Evolutionary conservation across 2,329 filamentous ascomycete genomes (phyloP).

Genomic region (Neonectria faginata): DNA sequence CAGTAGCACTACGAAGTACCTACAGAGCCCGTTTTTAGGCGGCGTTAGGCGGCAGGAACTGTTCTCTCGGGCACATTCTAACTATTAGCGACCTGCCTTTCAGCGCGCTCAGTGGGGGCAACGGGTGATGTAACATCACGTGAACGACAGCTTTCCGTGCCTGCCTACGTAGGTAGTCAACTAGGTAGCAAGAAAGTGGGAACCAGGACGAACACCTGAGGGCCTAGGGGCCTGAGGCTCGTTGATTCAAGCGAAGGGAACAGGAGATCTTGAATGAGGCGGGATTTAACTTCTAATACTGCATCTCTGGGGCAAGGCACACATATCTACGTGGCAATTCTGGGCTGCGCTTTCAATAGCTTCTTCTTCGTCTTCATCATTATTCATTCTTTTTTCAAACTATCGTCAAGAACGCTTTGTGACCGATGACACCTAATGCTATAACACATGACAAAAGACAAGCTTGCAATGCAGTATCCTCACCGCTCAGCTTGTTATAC

Average conservation of each 20-base stretch:
- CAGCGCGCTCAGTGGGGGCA: background rate
- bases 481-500: constrained; percentile 31
- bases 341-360: background rate
- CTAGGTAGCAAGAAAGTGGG: background rate
- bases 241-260: background rate
- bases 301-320: background rate
- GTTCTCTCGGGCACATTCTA: constrained; percentile 25
- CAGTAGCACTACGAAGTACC: constrained; percentile 30
- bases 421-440: constrained; percentile 16
- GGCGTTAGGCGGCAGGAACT: constrained; percentile 38
- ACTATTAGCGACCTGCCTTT: constrained; percentile 1
- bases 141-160: constrained; percentile 25
- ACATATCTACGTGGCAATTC: background rate
- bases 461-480: constrained; percentile 1
- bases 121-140: constrained; percentile 30
- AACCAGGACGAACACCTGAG: constrained; percentile 14
- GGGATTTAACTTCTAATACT: background rate
- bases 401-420: constrained; percentile 19
- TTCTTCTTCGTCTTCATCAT: constrained; percentile 12
- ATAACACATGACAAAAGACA: background rate
- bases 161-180: background rate
- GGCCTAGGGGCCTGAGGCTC: constrained; percentile 3
- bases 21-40: constrained; percentile 20
- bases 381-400: constrained; percentile 25
- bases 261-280: background rate